phyloP scores from a whole-genome alignment of 805 yeast genomes.

The Suhomyces sp. region DNA sequence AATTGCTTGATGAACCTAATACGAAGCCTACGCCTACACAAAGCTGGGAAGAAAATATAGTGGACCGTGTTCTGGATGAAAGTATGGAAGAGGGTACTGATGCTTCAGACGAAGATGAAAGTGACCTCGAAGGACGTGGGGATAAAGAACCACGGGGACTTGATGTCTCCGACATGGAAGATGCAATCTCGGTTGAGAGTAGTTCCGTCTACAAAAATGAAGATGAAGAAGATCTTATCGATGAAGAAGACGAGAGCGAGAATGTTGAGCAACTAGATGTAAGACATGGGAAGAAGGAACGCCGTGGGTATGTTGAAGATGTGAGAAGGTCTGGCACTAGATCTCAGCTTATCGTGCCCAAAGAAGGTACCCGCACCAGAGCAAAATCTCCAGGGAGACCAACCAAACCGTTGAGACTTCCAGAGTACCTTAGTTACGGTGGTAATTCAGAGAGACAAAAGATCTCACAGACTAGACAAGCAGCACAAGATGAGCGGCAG shows the following conservation, averaged over 20 bases:
- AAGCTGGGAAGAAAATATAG: background rate
- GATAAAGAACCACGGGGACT: slow-evolving; percentile 16
- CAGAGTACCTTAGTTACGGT: too few relatives aligned
- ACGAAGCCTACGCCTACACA: slow-evolving; percentile 1
- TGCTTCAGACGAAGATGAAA: slow-evolving; percentile 14
- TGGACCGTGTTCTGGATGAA: slow-evolving; percentile 14
- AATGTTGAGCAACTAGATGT: slow-evolving; percentile 1
- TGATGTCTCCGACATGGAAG: slow-evolving; percentile 23
- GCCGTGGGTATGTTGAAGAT: slow-evolving; percentile 1
- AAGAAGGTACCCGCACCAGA: slow-evolving; percentile 1
- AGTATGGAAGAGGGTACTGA: slow-evolving; percentile 8
- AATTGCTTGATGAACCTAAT: slow-evolving; percentile 9
- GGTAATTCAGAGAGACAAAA: background rate
- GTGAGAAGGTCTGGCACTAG: background rate
- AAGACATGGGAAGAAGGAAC: background rate
- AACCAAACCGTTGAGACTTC: background rate
- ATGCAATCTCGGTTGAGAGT: slow-evolving; percentile 24
- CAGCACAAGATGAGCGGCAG: slow-evolving; percentile 10
- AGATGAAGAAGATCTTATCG: slow-evolving; percentile 12
- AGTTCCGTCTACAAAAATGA: slow-evolving; percentile 10
- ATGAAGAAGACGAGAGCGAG: slow-evolving; percentile 5
- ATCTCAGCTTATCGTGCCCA: slow-evolving; percentile 1
- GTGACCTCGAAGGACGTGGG: slow-evolving; percentile 24
- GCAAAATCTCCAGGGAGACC: slow-evolving; percentile 1
- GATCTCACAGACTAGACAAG: background rate